Evolutionary conservation across 768 basidiomycete genomes (phyloP).

Genomic region (Collybiopsis luxurians): DNA sequence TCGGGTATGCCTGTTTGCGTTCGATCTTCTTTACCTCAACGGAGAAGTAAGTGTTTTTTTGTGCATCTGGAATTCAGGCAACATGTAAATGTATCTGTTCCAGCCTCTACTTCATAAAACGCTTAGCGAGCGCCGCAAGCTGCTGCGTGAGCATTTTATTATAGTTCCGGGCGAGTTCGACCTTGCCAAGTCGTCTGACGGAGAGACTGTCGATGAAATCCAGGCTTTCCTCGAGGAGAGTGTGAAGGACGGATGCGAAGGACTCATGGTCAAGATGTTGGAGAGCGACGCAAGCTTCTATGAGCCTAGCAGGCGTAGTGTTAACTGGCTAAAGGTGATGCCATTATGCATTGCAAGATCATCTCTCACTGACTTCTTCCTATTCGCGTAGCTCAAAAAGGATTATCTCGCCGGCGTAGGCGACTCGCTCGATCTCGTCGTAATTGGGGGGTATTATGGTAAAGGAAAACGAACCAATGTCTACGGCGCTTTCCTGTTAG

Average conservation of each 20-base stretch:
- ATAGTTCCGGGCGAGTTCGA: slow-evolving; percentile 86
- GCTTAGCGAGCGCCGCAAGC: slow-evolving; percentile 69
- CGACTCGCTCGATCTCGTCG: slow-evolving; percentile 95
- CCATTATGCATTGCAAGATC: too few species aligned
- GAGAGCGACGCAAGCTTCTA: slow-evolving; percentile 90
- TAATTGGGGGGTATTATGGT: slow-evolving; percentile 97
- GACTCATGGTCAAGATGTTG: slow-evolving; percentile 99
- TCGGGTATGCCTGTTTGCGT: slow-evolving; percentile 93
- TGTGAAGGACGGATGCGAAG: slow-evolving; percentile 98
- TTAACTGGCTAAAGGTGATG: slow-evolving; percentile 95
- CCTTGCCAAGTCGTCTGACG: slow-evolving; percentile 90
- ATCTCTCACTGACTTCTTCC: too few species aligned
- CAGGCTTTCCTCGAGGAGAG: slow-evolving; percentile 93
- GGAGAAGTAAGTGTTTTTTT: slow-evolving; percentile 70
- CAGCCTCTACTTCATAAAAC: slow-evolving; percentile 83
- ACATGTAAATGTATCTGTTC: not conserved
- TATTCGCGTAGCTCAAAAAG: slow-evolving; percentile 99
- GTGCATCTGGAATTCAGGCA: not conserved
- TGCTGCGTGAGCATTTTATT: slow-evolving; percentile 79
- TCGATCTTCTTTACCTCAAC: slow-evolving; percentile 94
- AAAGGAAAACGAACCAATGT: slow-evolving; percentile 97
- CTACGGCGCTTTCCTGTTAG: slow-evolving; percentile 96
- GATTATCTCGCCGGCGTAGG: slow-evolving; percentile 96
- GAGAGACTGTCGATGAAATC: slow-evolving; percentile 89
- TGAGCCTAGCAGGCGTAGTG: slow-evolving; percentile 91